phyloP scores from a whole-genome alignment of 345 rosid species.

The Xanthoceras sorbifolium region DNA sequence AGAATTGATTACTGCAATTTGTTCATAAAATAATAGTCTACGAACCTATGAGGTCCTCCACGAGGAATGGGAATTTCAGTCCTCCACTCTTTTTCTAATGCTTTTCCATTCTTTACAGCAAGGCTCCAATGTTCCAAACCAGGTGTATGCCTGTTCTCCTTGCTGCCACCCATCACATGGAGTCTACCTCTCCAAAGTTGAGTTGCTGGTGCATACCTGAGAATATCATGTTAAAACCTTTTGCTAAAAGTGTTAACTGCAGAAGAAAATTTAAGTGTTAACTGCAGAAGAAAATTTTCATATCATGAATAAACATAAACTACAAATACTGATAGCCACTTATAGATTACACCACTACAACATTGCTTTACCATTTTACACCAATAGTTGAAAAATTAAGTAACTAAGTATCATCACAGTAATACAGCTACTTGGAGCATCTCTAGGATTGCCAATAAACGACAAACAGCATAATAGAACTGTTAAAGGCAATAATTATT shows the following conservation, averaged over 20 bases:
- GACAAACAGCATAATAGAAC: background rate
- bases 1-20: slow-evolving; percentile 2
- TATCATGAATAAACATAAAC: slow-evolving; percentile 3
- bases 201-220: slow-evolving; percentile 98
- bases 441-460: background rate
- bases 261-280: background rate
- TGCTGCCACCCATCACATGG: slow-evolving; percentile 99
- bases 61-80: slow-evolving; percentile 89
- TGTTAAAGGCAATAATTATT: background rate
- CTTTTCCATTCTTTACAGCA: slow-evolving; percentile 86
- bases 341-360: background rate
- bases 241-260: background rate
- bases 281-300: background rate
- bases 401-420: background rate
- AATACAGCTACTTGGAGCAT: background rate
- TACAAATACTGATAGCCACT: background rate
- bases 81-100: slow-evolving; percentile 84
- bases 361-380: background rate
- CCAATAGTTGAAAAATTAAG: background rate
- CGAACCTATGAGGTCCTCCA: slow-evolving; percentile 98
- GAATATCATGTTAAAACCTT: slow-evolving; percentile 16
- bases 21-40: background rate
- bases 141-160: slow-evolving; percentile 88
- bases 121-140: slow-evolving; percentile 90
- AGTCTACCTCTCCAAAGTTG: slow-evolving; percentile 98